Base-by-base conservation (phyloP, 2,329 filamentous ascomycete species). In the Nothopassalora personata region DNA sequence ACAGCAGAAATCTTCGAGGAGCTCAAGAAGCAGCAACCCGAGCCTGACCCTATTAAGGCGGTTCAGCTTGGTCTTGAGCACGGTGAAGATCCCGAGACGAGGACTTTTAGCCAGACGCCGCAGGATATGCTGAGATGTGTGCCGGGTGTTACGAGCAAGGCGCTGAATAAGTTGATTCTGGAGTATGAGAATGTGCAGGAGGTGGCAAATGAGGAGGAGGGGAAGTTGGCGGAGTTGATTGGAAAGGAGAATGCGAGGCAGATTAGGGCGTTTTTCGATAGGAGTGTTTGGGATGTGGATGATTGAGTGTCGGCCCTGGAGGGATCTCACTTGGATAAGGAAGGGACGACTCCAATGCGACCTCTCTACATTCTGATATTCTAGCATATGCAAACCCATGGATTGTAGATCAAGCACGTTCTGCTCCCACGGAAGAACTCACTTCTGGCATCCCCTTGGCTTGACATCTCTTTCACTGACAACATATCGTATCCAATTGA, bases 1-100 rank as follows among this genome's bases (percentile, higher is more conserved):
- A 97, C 94, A 0, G 94, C 94, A 1, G 92, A 97, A 77, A 97
- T 99, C 62, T 97, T 99, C 72, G 88, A 92, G 68, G 87, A 91
- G 65, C 83, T 99, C 56, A 99, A 99, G 78, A 88, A 91, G 65
- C 88, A 91, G 68, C 88, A 93, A 67, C 81, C 87, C 3, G 94
- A 99, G 75, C 94, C 94, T 0, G 92, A 99, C 72, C 94, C 94
- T 1, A 82, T 96, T 36, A 86, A 85, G 3, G 94, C 94, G 0
- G 91, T 96, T 7, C 85, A 88, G 60, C 84, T 92, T 1, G 94
- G 94, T 0, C 78, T 99, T 0, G 86, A 90, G 65, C 76, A 80
- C 4, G 82, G 82, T 27, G 77, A 81, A 64, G 70, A 73, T 60
- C 73, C 76, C 28, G 82, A 79, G 65, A 79, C 81, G 53, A 84